Conservation (phyloP, 345 rosid genomes). For the Melaleuca quinquenervia region DNA sequence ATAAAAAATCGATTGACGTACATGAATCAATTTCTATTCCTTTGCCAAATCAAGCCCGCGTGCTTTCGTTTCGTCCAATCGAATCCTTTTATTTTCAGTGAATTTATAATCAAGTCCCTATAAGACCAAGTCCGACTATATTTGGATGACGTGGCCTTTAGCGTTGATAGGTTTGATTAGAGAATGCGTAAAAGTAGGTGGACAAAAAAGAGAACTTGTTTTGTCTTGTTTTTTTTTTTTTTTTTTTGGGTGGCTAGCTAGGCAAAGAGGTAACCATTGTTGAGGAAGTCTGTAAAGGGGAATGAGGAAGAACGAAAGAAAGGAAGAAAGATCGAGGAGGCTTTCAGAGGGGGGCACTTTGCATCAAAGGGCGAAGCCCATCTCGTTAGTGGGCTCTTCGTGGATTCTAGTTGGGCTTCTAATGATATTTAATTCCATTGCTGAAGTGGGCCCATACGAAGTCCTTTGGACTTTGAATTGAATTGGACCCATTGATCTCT, state of each 20-base stretch:
- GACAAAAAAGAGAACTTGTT: not conserved
- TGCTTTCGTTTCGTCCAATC: not conserved
- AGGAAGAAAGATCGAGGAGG: not conserved
- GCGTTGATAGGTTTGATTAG: not conserved
- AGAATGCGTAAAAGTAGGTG: not conserved
- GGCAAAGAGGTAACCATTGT: not conserved
- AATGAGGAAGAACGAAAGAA: not conserved
- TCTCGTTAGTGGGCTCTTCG: not conserved
- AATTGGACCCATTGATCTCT: not conserved
- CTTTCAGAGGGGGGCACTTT: not conserved
- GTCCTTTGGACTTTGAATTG: not conserved
- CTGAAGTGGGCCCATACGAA: not conserved
- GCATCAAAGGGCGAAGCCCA: not conserved
- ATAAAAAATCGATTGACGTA: too few species aligned
- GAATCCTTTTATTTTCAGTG: not conserved
- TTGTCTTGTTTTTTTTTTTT: not conserved
- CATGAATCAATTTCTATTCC: too few species aligned
- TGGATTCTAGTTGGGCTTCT: not conserved
- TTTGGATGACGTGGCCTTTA: accelerated
- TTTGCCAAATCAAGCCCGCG: too few species aligned
- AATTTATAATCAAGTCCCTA: not conserved
- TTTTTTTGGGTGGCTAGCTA: not conserved
- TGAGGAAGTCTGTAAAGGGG: not conserved
- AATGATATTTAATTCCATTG: not conserved
- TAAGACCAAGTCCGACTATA: not conserved